phyloP scores from a whole-genome alignment of 23 red algal species.

The Chondrus crispus region DNA sequence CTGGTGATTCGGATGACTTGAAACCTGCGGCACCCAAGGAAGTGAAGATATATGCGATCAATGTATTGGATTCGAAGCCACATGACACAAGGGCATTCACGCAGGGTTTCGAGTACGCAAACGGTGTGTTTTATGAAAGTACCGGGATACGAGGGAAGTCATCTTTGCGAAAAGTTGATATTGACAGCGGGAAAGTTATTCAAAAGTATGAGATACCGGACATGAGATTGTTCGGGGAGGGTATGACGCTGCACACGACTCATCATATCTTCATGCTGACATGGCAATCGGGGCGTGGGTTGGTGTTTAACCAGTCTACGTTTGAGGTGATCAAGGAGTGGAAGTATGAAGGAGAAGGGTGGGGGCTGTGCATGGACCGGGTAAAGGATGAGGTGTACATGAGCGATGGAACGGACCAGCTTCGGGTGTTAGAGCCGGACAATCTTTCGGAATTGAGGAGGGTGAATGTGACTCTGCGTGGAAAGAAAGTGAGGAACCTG shows the following conservation, averaged over 20 bases:
- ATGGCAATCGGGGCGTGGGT: constrained; percentile 63
- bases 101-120: constrained; percentile 62
- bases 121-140: constrained; percentile 59
- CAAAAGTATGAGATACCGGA: constrained; percentile 9
- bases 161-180: constrained; percentile 53
- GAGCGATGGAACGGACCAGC: constrained; percentile 62
- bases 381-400: constrained; percentile 61
- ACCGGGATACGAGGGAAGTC: constrained; percentile 53
- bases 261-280: constrained; percentile 73
- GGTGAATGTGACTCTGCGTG: constrained; percentile 39
- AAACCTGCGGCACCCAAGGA: too few species aligned
- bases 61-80: background rate
- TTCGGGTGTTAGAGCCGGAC: constrained; percentile 52
- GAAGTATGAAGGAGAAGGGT: constrained; percentile 75
- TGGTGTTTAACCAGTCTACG: constrained; percentile 60
- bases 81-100: constrained; percentile 72
- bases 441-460: constrained; percentile 37
- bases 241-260: constrained; percentile 42
- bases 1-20: too few species aligned
- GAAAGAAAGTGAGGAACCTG: constrained; percentile 8
- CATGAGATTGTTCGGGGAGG: constrained; percentile 61
- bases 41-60: constrained; percentile 1
- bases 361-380: constrained; percentile 64
- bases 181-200: constrained; percentile 56
- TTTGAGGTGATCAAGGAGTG: constrained; percentile 65